Evolutionary conservation across 164 flowering plant genomes (phyloP).

Genomic region (Macadamia tetraphylla): DNA sequence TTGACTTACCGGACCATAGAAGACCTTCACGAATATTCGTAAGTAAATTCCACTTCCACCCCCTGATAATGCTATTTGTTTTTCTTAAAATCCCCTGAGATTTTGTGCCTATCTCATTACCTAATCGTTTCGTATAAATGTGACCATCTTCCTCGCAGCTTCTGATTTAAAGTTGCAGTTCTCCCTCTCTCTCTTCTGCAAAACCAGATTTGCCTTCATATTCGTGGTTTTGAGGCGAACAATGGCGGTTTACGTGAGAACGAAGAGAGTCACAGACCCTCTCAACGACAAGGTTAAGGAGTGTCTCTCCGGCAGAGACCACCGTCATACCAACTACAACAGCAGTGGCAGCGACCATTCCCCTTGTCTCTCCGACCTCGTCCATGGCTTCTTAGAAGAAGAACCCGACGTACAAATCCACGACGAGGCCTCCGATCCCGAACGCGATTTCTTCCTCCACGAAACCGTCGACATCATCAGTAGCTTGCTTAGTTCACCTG

Average conservation of each 20-base stretch:
- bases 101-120: background rate
- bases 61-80: background rate
- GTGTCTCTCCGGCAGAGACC: conserved; percentile 36
- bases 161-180: background rate
- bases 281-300: conserved; percentile 50
- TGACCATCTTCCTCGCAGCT: background rate
- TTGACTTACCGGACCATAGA: no score
- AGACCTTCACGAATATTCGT: background rate
- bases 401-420: conserved; percentile 2
- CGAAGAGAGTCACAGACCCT: conserved; percentile 50
- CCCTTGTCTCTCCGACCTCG: conserved; percentile 52
- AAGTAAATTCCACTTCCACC: background rate
- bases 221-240: background rate
- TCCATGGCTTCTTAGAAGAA: conserved; percentile 46
- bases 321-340: conserved; percentile 16
- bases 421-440: conserved; percentile 16
- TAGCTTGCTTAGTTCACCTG: conserved; percentile 3
- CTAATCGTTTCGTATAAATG: conserved; percentile 9
- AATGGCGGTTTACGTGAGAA: conserved; percentile 19
- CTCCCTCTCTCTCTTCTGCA: background rate
- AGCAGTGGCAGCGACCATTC: conserved; percentile 62
- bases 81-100: background rate
- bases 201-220: background rate
- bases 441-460: conserved; percentile 5
- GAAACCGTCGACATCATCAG: conserved; percentile 12